Evolutionary conservation across 352 stramenopile genomes (phyloP).

Genomic region (Phytopythium cucurbitacearum): DNA sequence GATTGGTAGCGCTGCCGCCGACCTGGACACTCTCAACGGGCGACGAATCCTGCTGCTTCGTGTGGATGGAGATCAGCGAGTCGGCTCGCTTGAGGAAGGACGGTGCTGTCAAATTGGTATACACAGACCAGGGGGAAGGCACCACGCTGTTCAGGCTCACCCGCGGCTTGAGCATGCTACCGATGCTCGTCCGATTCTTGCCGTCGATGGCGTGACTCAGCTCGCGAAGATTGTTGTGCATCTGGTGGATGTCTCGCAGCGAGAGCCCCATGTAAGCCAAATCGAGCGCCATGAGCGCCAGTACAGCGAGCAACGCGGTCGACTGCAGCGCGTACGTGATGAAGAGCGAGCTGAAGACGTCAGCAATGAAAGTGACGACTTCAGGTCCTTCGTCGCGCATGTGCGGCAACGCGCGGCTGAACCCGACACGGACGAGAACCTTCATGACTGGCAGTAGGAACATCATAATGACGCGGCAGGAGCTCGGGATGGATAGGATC

Average conservation of each 20-base stretch:
- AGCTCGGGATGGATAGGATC: constrained; percentile 6
- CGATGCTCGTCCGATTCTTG: too few relatives aligned
- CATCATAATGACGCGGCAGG: constrained; percentile 7
- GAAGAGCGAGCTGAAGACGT: constrained; percentile 24
- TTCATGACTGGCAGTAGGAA: constrained; percentile 14
- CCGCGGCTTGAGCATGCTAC: too few relatives aligned
- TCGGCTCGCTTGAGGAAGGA: too few relatives aligned
- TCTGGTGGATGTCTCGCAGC: constrained; percentile 5
- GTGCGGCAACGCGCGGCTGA: constrained; percentile 9
- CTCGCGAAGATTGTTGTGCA: too few relatives aligned
- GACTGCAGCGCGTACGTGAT: constrained; percentile 21
- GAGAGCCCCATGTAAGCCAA: constrained; percentile 5
- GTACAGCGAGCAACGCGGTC: constrained; percentile 9
- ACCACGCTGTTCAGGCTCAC: too few relatives aligned
- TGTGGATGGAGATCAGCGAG: too few relatives aligned
- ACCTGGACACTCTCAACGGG: too few relatives aligned
- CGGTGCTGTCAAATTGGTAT: too few relatives aligned
- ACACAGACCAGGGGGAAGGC: too few relatives aligned
- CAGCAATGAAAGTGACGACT: constrained; percentile 12
- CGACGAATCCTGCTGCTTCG: too few relatives aligned
- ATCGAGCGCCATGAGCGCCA: constrained; percentile 15
- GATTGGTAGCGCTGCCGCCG: too few relatives aligned
- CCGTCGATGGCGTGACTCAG: too few relatives aligned
- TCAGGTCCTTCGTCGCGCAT: constrained; percentile 14
- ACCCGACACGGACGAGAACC: constrained; percentile 9